These are phyloP conservation scores for Colletotrichum brevisporum DNA, from an alignment of 2,329 filamentous ascomycete species.

Conservation along the genomic window DNA sequence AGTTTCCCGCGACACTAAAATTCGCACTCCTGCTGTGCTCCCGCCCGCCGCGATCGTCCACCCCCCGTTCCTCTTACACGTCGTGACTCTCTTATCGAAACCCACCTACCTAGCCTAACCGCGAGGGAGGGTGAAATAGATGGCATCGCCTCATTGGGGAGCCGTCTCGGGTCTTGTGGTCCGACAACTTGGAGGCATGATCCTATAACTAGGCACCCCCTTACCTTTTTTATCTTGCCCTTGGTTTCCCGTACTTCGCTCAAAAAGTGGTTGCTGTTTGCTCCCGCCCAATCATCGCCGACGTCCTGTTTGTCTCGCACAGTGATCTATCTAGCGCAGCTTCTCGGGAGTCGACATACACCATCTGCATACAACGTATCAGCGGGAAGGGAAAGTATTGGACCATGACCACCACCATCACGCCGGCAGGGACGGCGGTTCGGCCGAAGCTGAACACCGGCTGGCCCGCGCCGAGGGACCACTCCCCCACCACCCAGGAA, in stretches of 20 bases:
- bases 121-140: slow-evolving; percentile 8
- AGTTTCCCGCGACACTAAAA: slow-evolving; percentile 23
- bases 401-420: slow-evolving; percentile 16
- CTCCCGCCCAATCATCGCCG: slow-evolving; percentile 11
- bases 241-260: not conserved
- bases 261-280: not conserved
- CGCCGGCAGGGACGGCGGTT: slow-evolving; percentile 12
- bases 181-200: slow-evolving; percentile 3
- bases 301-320: slow-evolving; percentile 23
- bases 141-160: slow-evolving; percentile 32
- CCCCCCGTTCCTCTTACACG: not conserved
- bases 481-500: not conserved
- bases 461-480: slow-evolving; percentile 18
- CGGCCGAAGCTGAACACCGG: slow-evolving; percentile 24
- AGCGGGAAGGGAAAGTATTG: not conserved
- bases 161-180: not conserved
- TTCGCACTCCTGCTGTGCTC: slow-evolving; percentile 12
- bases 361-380: slow-evolving; percentile 24
- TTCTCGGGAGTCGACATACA: slow-evolving; percentile 12
- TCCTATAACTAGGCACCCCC: slow-evolving; percentile 4
- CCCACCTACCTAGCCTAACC: slow-evolving; percentile 14
- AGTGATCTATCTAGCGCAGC: slow-evolving; percentile 15
- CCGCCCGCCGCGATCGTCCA: not conserved
- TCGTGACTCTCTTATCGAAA: slow-evolving; percentile 22
- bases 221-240: not conserved